These are phyloP conservation scores for Solanum hybrid DNA, from an alignment of 305 asterid genomes.

Conservation along the genomic window DNA sequence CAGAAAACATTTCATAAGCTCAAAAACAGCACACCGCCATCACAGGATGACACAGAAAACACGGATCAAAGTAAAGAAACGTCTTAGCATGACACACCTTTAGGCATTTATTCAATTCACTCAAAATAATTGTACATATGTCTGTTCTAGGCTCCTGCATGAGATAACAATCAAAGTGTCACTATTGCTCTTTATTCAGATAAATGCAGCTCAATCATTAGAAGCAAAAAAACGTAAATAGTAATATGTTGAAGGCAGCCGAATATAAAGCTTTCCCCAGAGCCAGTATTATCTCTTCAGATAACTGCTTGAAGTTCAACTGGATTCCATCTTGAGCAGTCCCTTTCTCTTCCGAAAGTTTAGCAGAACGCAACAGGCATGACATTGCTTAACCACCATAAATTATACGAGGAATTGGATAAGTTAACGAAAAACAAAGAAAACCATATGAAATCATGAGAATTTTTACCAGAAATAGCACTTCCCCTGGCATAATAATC, in stretches of 20 bases:
- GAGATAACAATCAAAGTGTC: neutral
- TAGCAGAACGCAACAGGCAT: conserved; percentile 11
- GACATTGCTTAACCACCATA: conserved; percentile 14
- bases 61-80: neutral
- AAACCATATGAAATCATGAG: neutral
- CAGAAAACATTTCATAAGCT: neutral
- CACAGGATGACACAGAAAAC: neutral
- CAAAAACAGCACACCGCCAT: neutral
- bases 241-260: neutral
- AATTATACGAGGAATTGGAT: neutral
- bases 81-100: neutral
- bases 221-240: neutral
- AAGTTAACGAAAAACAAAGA: neutral
- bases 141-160: neutral
- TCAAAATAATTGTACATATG: neutral
- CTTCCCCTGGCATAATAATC: conserved; percentile 5
- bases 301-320: neutral
- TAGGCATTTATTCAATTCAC: neutral
- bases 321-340: neutral
- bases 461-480: conserved; percentile 5
- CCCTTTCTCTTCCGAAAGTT: conserved; percentile 10
- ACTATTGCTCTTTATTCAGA: neutral
- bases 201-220: neutral
- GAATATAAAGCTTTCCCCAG: neutral
- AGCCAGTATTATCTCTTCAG: neutral